Conservation (phyloP, 768 basidiomycete species). For the Amanita pallidorosea region DNA sequence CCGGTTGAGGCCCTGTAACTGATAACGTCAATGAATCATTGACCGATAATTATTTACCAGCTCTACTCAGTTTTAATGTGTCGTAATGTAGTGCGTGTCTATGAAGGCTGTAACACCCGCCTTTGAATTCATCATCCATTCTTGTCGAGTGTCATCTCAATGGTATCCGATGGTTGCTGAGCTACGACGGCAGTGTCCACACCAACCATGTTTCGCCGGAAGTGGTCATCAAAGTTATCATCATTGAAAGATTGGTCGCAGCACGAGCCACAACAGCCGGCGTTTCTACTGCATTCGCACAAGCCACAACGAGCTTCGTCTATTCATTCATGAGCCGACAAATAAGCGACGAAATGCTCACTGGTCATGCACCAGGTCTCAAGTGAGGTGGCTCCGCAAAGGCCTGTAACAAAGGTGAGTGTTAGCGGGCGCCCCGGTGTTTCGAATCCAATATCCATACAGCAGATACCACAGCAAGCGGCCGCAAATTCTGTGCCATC, state of each 20-base stretch:
- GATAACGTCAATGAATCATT: too few relatives aligned
- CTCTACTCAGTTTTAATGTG: too few relatives aligned
- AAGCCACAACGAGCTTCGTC: neutral
- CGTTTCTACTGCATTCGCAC: constrained; percentile 17
- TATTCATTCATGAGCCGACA: neutral
- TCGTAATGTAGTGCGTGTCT: too few relatives aligned
- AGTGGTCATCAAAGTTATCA: constrained; percentile 30
- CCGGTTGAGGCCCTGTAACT: neutral
- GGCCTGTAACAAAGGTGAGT: constrained; percentile 4
- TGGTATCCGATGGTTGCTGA: constrained; percentile 14
- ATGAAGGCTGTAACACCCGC: too few relatives aligned
- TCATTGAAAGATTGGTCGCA: constrained; percentile 28
- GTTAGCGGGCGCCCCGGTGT: neutral
- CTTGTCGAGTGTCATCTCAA: constrained; percentile 12
- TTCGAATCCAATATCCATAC: constrained; percentile 5
- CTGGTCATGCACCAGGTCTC: constrained; percentile 18
- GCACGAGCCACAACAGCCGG: constrained; percentile 38
- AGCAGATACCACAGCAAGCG: constrained; percentile 18
- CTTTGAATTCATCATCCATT: too few relatives aligned
- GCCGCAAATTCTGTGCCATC: constrained; percentile 9
- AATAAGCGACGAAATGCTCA: constrained; percentile 3
- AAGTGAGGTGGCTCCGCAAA: constrained; percentile 9
- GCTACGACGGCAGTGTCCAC: constrained; percentile 13
- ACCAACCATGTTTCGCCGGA: constrained; percentile 26
- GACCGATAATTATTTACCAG: too few relatives aligned